phyloP scores from a whole-genome alignment of 2,329 filamentous ascomycete species.

The Cladosporium colombiae region DNA sequence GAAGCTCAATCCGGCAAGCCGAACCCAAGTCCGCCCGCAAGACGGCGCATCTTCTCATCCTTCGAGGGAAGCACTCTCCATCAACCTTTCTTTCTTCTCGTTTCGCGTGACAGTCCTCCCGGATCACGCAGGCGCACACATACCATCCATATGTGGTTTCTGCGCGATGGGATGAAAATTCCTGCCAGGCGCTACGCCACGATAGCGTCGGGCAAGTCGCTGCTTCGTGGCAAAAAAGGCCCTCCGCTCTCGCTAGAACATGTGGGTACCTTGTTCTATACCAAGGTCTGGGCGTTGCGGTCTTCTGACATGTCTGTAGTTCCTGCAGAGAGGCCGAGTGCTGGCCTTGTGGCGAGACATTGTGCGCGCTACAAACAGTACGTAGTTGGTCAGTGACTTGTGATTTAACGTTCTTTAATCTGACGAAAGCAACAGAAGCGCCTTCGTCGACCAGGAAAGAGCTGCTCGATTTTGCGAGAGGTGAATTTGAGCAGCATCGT shows the following conservation, averaged over 20 bases:
- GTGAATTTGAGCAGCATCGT: slow-evolving; percentile 51
- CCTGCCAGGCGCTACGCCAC: slow-evolving; percentile 32
- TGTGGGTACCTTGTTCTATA: slow-evolving; percentile 27
- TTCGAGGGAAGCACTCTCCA: not conserved
- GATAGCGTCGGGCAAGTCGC: slow-evolving; percentile 33
- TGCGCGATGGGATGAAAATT: slow-evolving; percentile 23
- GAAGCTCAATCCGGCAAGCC: slow-evolving; percentile 7
- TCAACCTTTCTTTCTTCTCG: not conserved
- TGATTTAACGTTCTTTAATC: not conserved
- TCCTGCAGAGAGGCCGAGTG: slow-evolving; percentile 51
- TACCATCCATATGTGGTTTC: slow-evolving; percentile 13
- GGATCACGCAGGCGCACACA: not conserved
- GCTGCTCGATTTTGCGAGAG: slow-evolving; percentile 50
- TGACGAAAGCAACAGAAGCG: slow-evolving; percentile 32
- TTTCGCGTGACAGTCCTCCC: not conserved
- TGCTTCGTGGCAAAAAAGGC: slow-evolving; percentile 34
- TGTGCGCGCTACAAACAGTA: slow-evolving; percentile 44
- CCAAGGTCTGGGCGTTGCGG: slow-evolving; percentile 4
- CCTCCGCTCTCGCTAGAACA: slow-evolving; percentile 40
- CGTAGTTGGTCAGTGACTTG: not conserved
- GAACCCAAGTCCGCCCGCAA: not conserved
- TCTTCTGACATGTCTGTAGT: slow-evolving; percentile 37
- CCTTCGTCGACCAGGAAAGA: slow-evolving; percentile 42
- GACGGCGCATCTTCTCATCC: slow-evolving; percentile 8
- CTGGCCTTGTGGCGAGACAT: slow-evolving; percentile 52